Base-by-base conservation (phyloP, 2,329 filamentous ascomycete species). In the Fusarium compactum region DNA sequence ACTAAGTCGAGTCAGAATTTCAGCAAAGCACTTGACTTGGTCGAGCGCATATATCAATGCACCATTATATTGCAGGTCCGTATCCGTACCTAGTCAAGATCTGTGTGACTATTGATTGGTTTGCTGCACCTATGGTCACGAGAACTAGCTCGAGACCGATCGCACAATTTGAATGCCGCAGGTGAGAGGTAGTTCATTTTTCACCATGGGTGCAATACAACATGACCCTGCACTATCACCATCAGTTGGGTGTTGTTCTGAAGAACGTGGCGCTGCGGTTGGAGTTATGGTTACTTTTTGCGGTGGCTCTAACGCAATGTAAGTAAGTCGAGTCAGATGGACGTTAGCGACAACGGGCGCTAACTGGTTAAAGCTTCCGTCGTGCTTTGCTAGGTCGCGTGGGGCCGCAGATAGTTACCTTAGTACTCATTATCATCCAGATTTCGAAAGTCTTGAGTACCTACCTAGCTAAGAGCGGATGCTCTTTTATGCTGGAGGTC, bases 231-330 rank as follows among this genome's bases (percentile, higher is more conserved):
- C 34, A 38, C 34, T n/a, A 62, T 55, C 59, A 41, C 47, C 45
- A 58, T 63, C 57, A 45, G 25, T 27, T 56, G 50, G 51, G 56
- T n/a, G 51, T 58, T 44, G 40, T 56, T 30, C 60, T 54, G 57
- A 57, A 47, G 60, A 47, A 18, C 46, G 55, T 62, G 59, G 65
- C 62, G 59, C 47, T 64, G 34, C 43, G 44, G 48, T 68, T 68
- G 62, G 51, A 65, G 62, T 45, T 58, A 47, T 72, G 64, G 52
- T 73, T 75, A 61, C 62, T 74, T 75, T 74, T 72, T 75, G 57
- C 65, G 71, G 73, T 73, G 71, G 59, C 62, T 58, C 71, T 73
- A 63, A 71, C 70, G 62, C 65, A 58, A 74, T 70, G 65, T 62
- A 74, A 72, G 62, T 68, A 66, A 74, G 55, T 64, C 25, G 41